These are phyloP conservation scores for Penicillium verrucosum DNA, from an alignment of 2,329 filamentous ascomycete genomes.

Conservation along the genomic window DNA sequence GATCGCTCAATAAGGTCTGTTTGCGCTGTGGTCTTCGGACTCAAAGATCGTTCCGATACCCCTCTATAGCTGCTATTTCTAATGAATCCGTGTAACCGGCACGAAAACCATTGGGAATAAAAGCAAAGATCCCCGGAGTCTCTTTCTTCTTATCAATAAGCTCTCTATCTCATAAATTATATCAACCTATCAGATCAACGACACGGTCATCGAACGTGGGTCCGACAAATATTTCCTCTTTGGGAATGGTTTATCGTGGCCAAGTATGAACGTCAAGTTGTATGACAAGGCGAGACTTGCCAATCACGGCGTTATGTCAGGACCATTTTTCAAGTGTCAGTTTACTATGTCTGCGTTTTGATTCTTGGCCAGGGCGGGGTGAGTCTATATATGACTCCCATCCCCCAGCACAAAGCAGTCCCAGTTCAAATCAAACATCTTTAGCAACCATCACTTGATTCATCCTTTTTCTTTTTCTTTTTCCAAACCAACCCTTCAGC, in stretches of 20 bases:
- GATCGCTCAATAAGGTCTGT: neutral
- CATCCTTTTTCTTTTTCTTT: neutral
- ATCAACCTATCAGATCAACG: neutral
- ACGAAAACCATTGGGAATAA: no score
- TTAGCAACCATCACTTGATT: neutral
- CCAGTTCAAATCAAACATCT: neutral
- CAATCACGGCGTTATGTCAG: constrained; percentile 3
- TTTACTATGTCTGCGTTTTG: neutral
- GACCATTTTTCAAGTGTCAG: neutral
- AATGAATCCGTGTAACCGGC: neutral
- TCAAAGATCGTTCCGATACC: neutral
- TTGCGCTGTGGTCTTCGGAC: neutral
- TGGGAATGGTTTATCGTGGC: constrained; percentile 9
- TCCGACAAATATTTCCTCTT: constrained; percentile 28
- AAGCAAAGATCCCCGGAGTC: neutral
- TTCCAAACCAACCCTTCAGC: no score
- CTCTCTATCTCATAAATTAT: neutral
- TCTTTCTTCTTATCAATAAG: neutral
- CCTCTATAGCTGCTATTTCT: neutral
- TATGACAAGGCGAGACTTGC: constrained; percentile 5
- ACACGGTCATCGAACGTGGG: constrained; percentile 7
- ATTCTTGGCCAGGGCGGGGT: neutral
- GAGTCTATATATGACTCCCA: neutral
- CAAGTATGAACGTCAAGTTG: neutral
- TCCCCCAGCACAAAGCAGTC: neutral